phyloP scores from a whole-genome alignment of 225 moss, liverwort and hornwort genomes.

The Lunularia cruciata region DNA sequence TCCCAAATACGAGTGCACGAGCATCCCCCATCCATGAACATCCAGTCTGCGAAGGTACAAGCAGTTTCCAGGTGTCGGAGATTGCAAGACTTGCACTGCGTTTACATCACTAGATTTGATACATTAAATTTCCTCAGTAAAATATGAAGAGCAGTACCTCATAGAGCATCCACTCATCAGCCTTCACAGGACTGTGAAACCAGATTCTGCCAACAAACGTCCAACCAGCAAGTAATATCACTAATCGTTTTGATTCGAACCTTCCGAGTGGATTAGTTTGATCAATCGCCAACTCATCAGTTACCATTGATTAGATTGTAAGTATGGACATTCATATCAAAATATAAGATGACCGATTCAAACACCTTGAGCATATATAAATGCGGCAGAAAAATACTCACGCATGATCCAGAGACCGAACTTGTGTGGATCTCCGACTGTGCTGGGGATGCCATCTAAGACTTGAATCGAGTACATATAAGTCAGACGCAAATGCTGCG shows the following conservation, averaged over 20 bases:
- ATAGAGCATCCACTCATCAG: conserved; percentile 60
- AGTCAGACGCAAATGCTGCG: conserved; percentile 64
- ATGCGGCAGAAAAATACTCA: conserved; percentile 16
- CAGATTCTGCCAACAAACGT: conserved; percentile 56
- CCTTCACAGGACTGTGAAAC: conserved; percentile 67
- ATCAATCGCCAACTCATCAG: neutral
- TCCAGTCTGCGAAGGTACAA: conserved; percentile 47
- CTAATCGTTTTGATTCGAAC: neutral
- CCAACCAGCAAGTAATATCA: neutral
- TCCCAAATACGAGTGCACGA: conserved; percentile 52
- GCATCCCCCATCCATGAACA: conserved; percentile 48
- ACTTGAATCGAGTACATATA: conserved; percentile 58
- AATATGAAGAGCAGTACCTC: conserved; percentile 40
- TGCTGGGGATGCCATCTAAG: conserved; percentile 53
- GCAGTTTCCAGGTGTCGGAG: conserved; percentile 4
- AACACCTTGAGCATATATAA: neutral
- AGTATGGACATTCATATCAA: neutral
- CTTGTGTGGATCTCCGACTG: conserved; percentile 38
- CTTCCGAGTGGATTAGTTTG: neutral
- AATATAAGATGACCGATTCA: too few species aligned
- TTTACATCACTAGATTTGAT: neutral
- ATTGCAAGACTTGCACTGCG: neutral
- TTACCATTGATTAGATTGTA: neutral
- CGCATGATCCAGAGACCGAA: conserved; percentile 78
- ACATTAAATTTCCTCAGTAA: neutral